phyloP scores from a whole-genome alignment of 768 basidiomycete genomes.

The Coprinopsis sp. region DNA sequence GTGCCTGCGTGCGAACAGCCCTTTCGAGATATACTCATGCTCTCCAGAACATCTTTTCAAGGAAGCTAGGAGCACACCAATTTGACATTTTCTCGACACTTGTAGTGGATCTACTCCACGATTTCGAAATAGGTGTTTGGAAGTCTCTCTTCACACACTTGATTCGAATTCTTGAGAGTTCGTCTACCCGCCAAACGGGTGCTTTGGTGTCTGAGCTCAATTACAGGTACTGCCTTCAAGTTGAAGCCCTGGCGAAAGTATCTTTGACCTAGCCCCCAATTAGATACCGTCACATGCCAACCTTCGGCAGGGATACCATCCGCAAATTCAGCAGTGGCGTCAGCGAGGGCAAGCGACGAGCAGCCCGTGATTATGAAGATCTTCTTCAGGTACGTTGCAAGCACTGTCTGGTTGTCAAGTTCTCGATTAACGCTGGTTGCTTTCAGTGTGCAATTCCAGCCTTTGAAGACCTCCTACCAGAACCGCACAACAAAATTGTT shows the following conservation, averaged over 20 bases:
- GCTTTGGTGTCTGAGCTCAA: too few relatives aligned
- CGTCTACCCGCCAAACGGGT: too few relatives aligned
- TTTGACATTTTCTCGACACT: slow-evolving; percentile 22
- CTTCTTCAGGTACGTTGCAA: slow-evolving; percentile 33
- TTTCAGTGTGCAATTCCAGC: slow-evolving; percentile 23
- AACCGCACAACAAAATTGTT: slow-evolving; percentile 25
- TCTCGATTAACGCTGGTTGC: neutral
- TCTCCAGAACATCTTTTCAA: slow-evolving; percentile 26
- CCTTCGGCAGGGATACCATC: too few relatives aligned
- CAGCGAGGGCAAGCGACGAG: too few relatives aligned
- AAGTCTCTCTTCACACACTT: too few relatives aligned
- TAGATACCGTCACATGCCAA: too few relatives aligned
- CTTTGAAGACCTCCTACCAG: slow-evolving; percentile 29
- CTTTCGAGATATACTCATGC: neutral
- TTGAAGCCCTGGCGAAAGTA: slow-evolving; percentile 22
- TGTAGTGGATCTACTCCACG: slow-evolving; percentile 25
- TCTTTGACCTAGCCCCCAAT: neutral
- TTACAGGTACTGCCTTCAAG: slow-evolving; percentile 11
- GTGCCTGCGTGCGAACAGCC: slow-evolving; percentile 9
- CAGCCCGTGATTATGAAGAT: slow-evolving; percentile 33
- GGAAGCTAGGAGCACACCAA: slow-evolving; percentile 9
- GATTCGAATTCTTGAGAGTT: too few relatives aligned
- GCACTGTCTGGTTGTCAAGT: slow-evolving; percentile 10
- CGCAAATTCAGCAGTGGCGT: too few relatives aligned
- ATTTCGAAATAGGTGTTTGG: too few relatives aligned